Evolutionary conservation across 495 filamentous ascomycete species (phyloP).

Genomic region (Daldinia caldariorum): DNA sequence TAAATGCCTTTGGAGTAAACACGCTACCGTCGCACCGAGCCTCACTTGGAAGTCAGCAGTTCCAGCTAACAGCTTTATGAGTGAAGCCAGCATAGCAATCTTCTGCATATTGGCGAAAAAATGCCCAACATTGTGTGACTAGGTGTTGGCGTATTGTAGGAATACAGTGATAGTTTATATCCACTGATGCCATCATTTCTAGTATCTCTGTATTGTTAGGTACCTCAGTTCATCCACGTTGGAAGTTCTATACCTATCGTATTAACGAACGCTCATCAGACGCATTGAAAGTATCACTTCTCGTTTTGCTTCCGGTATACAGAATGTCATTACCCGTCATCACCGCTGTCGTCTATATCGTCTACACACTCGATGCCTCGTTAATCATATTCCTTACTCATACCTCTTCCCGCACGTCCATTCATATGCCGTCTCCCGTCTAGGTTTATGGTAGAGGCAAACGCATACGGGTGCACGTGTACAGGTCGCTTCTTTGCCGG

Average conservation of each 20-base stretch:
- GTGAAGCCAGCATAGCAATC: background rate
- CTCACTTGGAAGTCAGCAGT: slow-evolving; percentile 6
- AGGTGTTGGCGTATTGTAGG: background rate
- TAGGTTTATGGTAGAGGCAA: slow-evolving; percentile 16
- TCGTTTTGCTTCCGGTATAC: slow-evolving; percentile 23
- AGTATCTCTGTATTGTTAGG: background rate
- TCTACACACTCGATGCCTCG: slow-evolving; percentile 24
- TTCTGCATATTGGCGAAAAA: slow-evolving; percentile 1
- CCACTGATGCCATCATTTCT: background rate
- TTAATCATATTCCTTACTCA: slow-evolving; percentile 6
- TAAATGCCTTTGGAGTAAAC: background rate
- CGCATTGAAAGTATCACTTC: slow-evolving; percentile 12
- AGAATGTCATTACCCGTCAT: slow-evolving; percentile 30
- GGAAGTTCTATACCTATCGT: background rate
- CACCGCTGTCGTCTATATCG: slow-evolving; percentile 20
- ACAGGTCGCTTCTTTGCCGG: slow-evolving; percentile 51
- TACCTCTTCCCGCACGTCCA: slow-evolving; percentile 39
- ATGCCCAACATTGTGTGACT: background rate
- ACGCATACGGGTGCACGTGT: slow-evolving; percentile 31
- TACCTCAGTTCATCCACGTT: background rate
- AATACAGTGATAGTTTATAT: background rate
- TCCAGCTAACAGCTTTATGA: background rate
- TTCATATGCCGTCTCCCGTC: slow-evolving; percentile 46
- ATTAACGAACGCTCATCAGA: background rate
- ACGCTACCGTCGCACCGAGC: background rate